Conservation (phyloP, 768 basidiomycete genomes). For the Suillus paluster region DNA sequence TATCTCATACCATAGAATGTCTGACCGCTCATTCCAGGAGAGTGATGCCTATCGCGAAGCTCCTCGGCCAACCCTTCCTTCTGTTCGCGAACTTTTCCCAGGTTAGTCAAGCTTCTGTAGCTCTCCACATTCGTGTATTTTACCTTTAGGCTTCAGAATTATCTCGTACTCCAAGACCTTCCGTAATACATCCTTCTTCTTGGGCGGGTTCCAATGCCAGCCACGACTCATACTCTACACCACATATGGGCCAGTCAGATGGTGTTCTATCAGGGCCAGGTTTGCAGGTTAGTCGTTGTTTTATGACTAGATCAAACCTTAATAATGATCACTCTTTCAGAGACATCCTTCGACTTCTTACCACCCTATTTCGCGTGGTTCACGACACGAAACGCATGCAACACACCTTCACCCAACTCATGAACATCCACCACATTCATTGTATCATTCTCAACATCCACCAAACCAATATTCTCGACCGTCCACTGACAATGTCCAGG, state of each 20-base stretch:
- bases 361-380: conserved; percentile 25
- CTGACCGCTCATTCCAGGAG: conserved; percentile 30
- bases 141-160: conserved; percentile 40
- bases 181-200: conserved; percentile 43
- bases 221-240: conserved; percentile 27
- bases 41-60: conserved; percentile 31
- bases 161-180: conserved; percentile 42
- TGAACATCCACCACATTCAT: conserved; percentile 27
- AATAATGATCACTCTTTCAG: conserved; percentile 20
- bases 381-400: conserved; percentile 31
- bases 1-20: conserved; percentile 33
- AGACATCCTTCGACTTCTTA: conserved; percentile 25
- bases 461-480: conserved; percentile 19
- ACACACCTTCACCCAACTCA: conserved; percentile 15
- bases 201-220: conserved; percentile 48
- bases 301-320: conserved; percentile 1
- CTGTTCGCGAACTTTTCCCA: conserved; percentile 72
- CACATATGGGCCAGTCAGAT: conserved; percentile 28
- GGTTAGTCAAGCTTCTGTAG: conserved; percentile 39
- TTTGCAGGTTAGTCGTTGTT: conserved; percentile 29
- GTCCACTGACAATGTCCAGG: conserved; percentile 33
- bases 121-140: background rate
- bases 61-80: conserved; percentile 64
- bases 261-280: conserved; percentile 31
- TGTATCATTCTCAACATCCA: conserved; percentile 26